Conservation (phyloP, 192 early-diverging fungal species). For the Backusella australiensis region DNA sequence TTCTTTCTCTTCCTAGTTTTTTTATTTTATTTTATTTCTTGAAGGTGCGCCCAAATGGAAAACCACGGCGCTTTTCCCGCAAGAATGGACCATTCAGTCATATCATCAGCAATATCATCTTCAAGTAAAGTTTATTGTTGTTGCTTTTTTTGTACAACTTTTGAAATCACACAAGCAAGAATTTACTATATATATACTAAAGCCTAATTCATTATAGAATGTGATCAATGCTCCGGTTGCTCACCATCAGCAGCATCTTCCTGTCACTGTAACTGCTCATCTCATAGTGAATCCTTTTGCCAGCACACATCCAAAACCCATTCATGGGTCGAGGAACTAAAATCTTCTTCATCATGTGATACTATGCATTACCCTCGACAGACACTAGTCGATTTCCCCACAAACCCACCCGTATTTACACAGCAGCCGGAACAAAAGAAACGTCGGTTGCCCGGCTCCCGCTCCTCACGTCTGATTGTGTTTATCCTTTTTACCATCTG, state of each 20-base stretch:
- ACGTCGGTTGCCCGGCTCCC: background rate
- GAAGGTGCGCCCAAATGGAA: background rate
- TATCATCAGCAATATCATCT: background rate
- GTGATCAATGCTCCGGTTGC: background rate
- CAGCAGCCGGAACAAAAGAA: background rate
- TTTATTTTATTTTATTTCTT: background rate
- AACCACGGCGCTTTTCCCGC: background rate
- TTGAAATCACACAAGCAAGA: background rate
- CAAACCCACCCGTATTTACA: background rate
- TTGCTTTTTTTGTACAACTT: background rate
- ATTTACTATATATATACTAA: background rate
- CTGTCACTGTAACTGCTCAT: background rate
- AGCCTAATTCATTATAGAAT: background rate
- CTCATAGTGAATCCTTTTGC: background rate
- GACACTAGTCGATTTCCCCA: background rate
- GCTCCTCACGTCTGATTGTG: background rate
- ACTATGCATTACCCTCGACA: background rate
- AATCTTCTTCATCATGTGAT: constrained; percentile 1
- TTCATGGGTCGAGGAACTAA: background rate
- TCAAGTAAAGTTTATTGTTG: background rate
- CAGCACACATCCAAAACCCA: background rate
- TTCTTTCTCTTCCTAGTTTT: background rate
- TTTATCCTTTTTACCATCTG: constrained; percentile 3
- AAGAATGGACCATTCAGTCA: background rate
- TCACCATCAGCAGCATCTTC: background rate